Evolutionary conservation across 2,329 filamentous ascomycete species (phyloP), one percentile per base, ranked within the genome.

Genomic region (Trichophyton simii): DNA sequence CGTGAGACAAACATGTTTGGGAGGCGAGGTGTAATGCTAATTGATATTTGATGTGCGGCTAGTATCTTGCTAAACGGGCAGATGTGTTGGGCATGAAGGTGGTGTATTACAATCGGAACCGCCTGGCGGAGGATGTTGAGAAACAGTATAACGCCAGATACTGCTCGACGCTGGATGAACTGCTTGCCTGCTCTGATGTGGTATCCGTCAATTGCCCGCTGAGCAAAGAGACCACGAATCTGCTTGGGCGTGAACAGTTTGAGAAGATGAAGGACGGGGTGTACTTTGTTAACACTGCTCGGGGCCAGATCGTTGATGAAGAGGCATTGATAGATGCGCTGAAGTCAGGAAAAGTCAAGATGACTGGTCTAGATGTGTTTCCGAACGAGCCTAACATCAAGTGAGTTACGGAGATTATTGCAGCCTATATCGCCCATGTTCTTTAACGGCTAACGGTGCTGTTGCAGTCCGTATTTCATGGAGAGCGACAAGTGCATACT

Each of bases 361-460:
- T 77, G 3, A 79, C 78, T 0, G 81, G 80, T 0, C 62, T 82
- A 42, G 79, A 82, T 63, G 79, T 80, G 0, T 77, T 79, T 44
- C 62, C 62, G 57, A 70, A 77, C 18, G 79, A 81, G 63, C 79
- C 78, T 0, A 68, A 68, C 4, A 68, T 77, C 13, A 70, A 76
- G n/a, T 42, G 3, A 48, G 18, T 18, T 13, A 20, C 15, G 3
- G 25, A 6, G 25, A 6, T 28, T 28, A 4, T 4, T 28, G 5
- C 6, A 3, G 18, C 1, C 5, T 28, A 28, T 28, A 22, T 28
- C 6, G 25, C 6, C 25, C 1, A 6, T 28, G 25, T 28, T 28
- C 25, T 28, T 20, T 25, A 48, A 34, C 9, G 34, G 36, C 38
- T 36, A 34, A 60, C 22, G 4, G 3, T 28, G 25, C 1, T 28